Base-by-base conservation (phyloP, 805 yeast genomes). In the Metschnikowia baotianmanensis region DNA sequence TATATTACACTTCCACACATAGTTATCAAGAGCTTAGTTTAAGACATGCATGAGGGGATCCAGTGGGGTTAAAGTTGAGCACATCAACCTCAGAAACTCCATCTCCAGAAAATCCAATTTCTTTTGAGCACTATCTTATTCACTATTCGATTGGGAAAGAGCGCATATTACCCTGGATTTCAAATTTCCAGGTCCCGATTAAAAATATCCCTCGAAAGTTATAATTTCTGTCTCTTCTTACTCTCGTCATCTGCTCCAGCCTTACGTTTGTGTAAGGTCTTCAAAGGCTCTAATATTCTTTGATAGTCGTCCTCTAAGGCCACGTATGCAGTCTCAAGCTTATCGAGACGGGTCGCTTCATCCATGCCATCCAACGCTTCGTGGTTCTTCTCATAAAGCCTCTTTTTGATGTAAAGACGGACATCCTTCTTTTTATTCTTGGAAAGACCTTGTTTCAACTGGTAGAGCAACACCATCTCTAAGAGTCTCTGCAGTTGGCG, bases 401-500 rank as follows among this genome's bases (percentile, higher is more conserved):
- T 72, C 53, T 70, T 75, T 61, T 90, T 91, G 46, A 91, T 82
- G 48, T 76, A 74, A 22, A 82, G 55, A 38, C 93, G 67, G 6
- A 78, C 63, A 6, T 69, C 67, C 43, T 62, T 64, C 36, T 65
- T 51, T 53, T 57, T 43, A 46, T 53, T 47, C 41, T 58, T 40
- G 9, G 53, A 56, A 11, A 36, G 18, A 20, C 53, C 52, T 21
- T 53, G 46, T 39, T 61, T 58, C 31, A 58, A 48, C 28, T 65
- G 66, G 49, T 73, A 67, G 15, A 83, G 59, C 23, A 83, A 61
- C 1, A 77, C 71, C 87, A 93, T 82, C 58, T 93, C 99, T 4
- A 83, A 52, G 24, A 86, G 69, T 47, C 97, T 71, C 39, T 76
- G 75, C 51, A 88, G 80, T 61, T 91, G 98, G 43, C 96, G 73